Base-by-base conservation (phyloP, 129 eudicot species). In the Heracleum sosnowskyi region DNA sequence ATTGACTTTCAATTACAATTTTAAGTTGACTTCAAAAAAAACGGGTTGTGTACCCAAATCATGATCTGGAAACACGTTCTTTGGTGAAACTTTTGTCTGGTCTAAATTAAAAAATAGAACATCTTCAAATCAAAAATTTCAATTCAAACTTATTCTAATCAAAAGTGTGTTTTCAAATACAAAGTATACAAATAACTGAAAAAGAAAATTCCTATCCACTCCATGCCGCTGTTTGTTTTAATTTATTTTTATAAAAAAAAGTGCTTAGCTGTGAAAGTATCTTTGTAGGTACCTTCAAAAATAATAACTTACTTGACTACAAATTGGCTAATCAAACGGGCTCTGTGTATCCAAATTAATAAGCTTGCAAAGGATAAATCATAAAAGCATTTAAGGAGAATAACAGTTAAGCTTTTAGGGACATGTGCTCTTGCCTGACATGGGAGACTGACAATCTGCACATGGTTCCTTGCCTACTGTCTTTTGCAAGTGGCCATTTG, bases 381-480 rank as follows among this genome's bases (percentile, higher is more conserved):
- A 51, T 17, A 63, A 66, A 77, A 57, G 42, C 9, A 78, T 40
- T n/a, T 9, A 60, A 60, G 64, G 36, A 66, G 17, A 13, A n/a
- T 7, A 69, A 20, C 28, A 37, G 76, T 55, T 29, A 60, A n/a
- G 28, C 5, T 26, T n/a, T 49, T 17, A 28, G 81, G 26, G 31
- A 81, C 69, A 77, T 71, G 34, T 76, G 78, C 18, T 78, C 87
- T 79, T 81, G 83, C 83, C 82, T 85, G 80, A 83, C 28, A 69
- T 35, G 5, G 42, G 53, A 68, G 79, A 46, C 26, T 41, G 80
- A 40, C 60, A 29, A 75, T 37, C 41, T 64, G 77, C 69, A 62
- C 37, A 37, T 20, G 62, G 40, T 69, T 45, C 78, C 74, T 73
- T 75, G 36, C 71, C 64, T 22, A 24, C 40, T 57, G 60, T 77